phyloP scores from a whole-genome alignment of 352 stramenopile species.

The Plasmopara muralis region DNA sequence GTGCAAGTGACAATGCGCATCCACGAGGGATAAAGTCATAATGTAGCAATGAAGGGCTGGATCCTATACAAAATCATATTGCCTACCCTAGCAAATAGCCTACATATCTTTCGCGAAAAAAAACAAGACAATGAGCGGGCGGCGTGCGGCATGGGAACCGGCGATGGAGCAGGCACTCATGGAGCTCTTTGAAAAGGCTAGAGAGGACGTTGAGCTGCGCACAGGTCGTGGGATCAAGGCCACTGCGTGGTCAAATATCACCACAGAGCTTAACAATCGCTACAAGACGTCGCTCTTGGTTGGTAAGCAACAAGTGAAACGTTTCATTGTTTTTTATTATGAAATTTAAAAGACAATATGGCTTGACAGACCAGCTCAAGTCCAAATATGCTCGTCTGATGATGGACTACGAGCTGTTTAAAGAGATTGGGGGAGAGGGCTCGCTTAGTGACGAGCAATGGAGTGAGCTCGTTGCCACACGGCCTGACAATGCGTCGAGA shows the following conservation, averaged over 20 bases:
- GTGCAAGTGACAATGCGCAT: slow-evolving; percentile 74
- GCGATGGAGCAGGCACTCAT: slow-evolving; percentile 25
- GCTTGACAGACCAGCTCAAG: slow-evolving; percentile 27
- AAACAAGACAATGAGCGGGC: slow-evolving; percentile 27
- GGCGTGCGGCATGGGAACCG: slow-evolving; percentile 19
- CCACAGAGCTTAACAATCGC: slow-evolving; percentile 20
- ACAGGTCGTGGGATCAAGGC: slow-evolving; percentile 20
- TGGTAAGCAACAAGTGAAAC: slow-evolving; percentile 10
- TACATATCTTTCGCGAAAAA: slow-evolving; percentile 8
- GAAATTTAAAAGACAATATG: neutral
- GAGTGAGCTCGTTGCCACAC: slow-evolving; percentile 15
- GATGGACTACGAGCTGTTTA: slow-evolving; percentile 30
- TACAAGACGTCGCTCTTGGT: slow-evolving; percentile 21
- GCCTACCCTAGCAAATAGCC: slow-evolving; percentile 6
- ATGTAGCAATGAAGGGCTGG: neutral
- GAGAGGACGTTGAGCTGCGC: slow-evolving; percentile 16
- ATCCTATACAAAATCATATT: slow-evolving; percentile 12
- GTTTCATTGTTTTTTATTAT: slow-evolving; percentile 1
- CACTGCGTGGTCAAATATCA: slow-evolving; percentile 17
- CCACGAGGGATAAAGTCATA: slow-evolving; percentile 31
- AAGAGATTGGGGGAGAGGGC: slow-evolving; percentile 8
- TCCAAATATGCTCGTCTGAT: slow-evolving; percentile 31
- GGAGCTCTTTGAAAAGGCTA: slow-evolving; percentile 30
- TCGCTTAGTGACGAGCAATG: slow-evolving; percentile 16
- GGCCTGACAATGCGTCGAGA: slow-evolving; percentile 16